These are phyloP conservation scores for Stellera chamaejasme DNA, from an alignment of 345 rosid genomes.

Conservation along the genomic window DNA sequence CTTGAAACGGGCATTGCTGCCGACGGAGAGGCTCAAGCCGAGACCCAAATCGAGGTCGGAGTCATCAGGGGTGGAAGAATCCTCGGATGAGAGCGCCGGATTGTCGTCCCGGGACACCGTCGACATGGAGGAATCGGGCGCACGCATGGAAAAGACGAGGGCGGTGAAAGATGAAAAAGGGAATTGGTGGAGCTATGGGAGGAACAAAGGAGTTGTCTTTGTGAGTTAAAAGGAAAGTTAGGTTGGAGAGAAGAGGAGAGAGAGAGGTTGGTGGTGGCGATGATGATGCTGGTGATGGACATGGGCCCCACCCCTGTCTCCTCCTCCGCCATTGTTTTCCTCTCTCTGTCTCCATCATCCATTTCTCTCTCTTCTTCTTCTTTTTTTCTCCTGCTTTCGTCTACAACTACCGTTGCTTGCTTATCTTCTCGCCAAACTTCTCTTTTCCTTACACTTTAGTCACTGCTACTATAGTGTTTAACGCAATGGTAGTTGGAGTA, in stretches of 20 bases:
- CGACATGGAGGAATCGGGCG: conserved; percentile 33
- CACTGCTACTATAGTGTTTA: not conserved
- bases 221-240: conserved; percentile 1
- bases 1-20: conserved; percentile 16
- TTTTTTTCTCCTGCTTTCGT: no score
- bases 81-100: conserved; percentile 58
- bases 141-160: conserved; percentile 11
- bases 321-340: conserved; percentile 4
- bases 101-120: conserved; percentile 50
- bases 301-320: conserved; percentile 36
- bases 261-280: conserved; percentile 7
- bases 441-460: no score
- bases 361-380: not conserved
- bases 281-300: conserved; percentile 15
- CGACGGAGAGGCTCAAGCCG: conserved; percentile 42
- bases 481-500: not conserved
- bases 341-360: not conserved
- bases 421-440: conserved; percentile 1
- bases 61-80: conserved; percentile 62
- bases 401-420: not conserved
- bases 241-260: conserved; percentile 6
- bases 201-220: not conserved
- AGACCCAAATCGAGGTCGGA: conserved; percentile 57
- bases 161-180: conserved; percentile 19
- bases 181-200: not conserved